Base-by-base conservation (phyloP, 305 asterid genomes). In the Fraxinus angustifolia region DNA sequence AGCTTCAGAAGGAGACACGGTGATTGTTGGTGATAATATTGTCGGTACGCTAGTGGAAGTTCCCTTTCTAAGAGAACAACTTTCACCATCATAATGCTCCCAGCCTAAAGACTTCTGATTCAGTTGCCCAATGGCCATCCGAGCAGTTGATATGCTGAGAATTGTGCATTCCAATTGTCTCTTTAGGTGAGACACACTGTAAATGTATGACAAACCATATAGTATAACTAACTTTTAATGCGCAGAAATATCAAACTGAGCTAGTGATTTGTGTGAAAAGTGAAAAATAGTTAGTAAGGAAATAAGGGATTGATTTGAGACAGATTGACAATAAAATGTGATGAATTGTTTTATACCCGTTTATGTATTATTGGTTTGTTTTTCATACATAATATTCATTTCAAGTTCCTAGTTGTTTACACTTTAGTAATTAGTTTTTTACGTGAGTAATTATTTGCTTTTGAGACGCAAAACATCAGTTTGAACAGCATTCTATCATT, bases 11-110 rank as follows among this genome's bases (percentile, higher is more conserved):
- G 98, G 98, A 70, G 94, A 90, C 79, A 81, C 85, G 16, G 97
- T 94, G 48, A 86, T 87, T 76, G 90, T 93, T 84, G 96, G 97
- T 73, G 92, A 87, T 76, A 62, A 78, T 83, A 90, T 86, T 35
- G 72, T 89, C 36, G 97, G 98, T 78, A 91, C 91, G 38, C 90
- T 96, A 53, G 97, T 94, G 73, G 92, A 92, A 82, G 90, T 93
- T 84, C 97, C 99, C 71, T 96, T 89, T 84, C 97, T 96, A 48
- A 89, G 85, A 87, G 91, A 87, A 60, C 97, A 94, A 88, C 81
- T 16, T 50, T 88, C 91, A 21, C 93, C 85, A 28, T 74, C 86
- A 65, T 85, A 80, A 85, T 82, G 81, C 81, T 70, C 83, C 75
- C 84, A 82, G 86, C 60, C 81, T 73, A 78, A 50, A 76, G 70